Base-by-base conservation (phyloP, 495 filamentous ascomycete genomes). In the Penicillium egyptiacum region DNA sequence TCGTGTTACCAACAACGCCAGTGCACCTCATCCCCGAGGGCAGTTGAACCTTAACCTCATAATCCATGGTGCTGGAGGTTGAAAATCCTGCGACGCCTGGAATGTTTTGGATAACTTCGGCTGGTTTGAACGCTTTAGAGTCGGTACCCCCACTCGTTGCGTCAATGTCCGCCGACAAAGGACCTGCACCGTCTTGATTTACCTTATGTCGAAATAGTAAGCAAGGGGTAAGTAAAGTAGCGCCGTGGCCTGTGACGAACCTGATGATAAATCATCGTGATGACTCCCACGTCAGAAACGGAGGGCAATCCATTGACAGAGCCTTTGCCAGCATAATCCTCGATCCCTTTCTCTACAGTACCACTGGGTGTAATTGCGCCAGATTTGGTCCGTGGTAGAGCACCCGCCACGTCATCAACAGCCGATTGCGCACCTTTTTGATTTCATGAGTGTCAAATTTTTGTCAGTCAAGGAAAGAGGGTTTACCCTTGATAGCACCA, bases 11-110 rank as follows among this genome's bases (percentile, higher is more conserved):
- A 20, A 79, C 77, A 14, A 70, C 71, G 22, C 71, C 83, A 22
- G 78, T 74, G 71, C 83, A 86, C 8, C 79, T 83, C 81, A 86
- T 85, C 41, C 81, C 83, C 0, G 70, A 73, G 2, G 83, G 83
- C 80, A 87, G 84, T 68, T 83, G 70, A 58, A 86, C 76, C 8
- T 69, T 73, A 39, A 86, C 62, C 40, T 50, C 56, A 20, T 46
- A 58, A 22, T 58, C 56, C 56, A 58, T 58, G 9, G 56, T 53
- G 41, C 56, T 58, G 22, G 56, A 53, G 23, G 56, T 58, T 12
- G 56, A 58, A 30, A 53, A 52, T 30, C 56, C 56, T 2, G 56
- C 56, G 31, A 53, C 41, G 26, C 83, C 83, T 16, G 83, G 82
- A 7, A 86, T 79, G 65, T 86, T 78, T 69, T 82, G 75, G 20